phyloP scores from a whole-genome alignment of 306 rosid species.

The Casuarina equisetifolia region DNA sequence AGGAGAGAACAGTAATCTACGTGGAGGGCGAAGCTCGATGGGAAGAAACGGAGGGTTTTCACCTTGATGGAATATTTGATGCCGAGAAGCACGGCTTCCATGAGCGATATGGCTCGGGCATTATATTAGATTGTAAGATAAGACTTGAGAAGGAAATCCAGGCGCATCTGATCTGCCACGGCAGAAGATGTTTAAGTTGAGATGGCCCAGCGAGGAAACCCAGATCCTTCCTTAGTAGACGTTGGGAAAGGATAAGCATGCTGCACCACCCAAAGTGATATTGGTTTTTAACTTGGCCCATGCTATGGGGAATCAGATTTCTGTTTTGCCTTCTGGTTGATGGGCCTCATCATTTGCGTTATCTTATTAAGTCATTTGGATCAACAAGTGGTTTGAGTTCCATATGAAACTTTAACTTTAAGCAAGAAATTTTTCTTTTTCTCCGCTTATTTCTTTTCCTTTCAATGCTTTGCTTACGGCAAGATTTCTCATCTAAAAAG shows the following conservation, averaged over 20 bases:
- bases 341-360: no score
- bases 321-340: no score
- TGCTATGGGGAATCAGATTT: no score
- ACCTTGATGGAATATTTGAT: conserved; percentile 42
- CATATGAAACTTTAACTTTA: no score
- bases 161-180: conserved; percentile 11
- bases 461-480: no score
- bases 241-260: conserved; percentile 6
- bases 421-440: no score
- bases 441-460: no score
- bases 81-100: conserved; percentile 34
- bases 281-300: no score
- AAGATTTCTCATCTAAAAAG: no score
- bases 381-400: no score
- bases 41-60: conserved; percentile 50
- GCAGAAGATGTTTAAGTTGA: conserved; percentile 23
- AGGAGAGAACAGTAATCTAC: conserved; percentile 41
- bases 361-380: no score
- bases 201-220: conserved; percentile 18
- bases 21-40: conserved; percentile 41
- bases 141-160: conserved; percentile 2
- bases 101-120: conserved; percentile 27
- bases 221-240: conserved; percentile 7
- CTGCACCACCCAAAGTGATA: no score
- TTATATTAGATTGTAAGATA: conserved; percentile 31